Base-by-base conservation (phyloP, 441 rosid genomes). In the Brassica balearica region DNA sequence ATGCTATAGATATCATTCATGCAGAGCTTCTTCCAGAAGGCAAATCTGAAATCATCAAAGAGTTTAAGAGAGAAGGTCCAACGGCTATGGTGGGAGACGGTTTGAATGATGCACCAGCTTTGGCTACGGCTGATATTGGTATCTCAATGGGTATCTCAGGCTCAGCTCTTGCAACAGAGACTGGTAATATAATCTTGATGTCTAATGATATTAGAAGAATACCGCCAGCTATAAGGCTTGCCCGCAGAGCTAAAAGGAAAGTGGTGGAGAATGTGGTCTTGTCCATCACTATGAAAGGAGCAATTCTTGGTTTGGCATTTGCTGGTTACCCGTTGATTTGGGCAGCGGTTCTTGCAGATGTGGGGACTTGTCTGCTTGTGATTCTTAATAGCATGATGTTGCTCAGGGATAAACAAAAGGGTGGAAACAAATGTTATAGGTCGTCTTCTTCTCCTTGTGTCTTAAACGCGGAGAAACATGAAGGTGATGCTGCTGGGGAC, bases 61-160 rank as follows among this genome's bases (percentile, higher is more conserved):
- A 48, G n/a, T 89, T 86, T 9, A 79, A 88, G 85, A 77, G 73
- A 58, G 89, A 83, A 62, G 97, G 96, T 5, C 51, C 81, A 73
- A 89, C 92, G 0, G 90, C 84, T 2, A 94, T 94, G 98, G 82
- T 92, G 8, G 98, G 97, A 64, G 97, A 94, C 72, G 98, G 97
- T 0, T 6, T 94, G 10, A 94, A 94, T 17, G 98, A 94, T 74
- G 95, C 98, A 2, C 97, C 94, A 1, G 96, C 97, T 46, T 80
- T 94, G 72, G 97, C 96, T 10, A 85, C 85, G 4, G 93, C 97
- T 0, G 88, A 92, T 73, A 89, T 94, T 15, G 98, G 98, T 1
- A 90, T 94, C 14, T 92, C 98, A 0, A 94, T 94, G 98, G 97
- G 96, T 0, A 61, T 94, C 38, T 92, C 97, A 0, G 95, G 97